Conservation (phyloP, 2,329 filamentous ascomycete genomes). For the Fusarium pininemorale region DNA sequence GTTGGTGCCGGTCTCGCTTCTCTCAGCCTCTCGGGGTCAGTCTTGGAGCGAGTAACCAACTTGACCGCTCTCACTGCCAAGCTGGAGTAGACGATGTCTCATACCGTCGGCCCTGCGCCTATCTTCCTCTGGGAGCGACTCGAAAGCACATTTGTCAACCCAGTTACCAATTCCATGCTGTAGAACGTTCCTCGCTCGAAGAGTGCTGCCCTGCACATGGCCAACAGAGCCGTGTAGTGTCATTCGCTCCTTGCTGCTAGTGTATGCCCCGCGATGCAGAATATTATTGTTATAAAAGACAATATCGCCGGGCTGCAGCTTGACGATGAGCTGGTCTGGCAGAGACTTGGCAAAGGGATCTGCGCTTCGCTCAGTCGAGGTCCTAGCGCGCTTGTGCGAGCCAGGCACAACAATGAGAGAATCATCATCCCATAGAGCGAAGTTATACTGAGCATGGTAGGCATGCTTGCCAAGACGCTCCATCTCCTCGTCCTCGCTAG, state of each 20-base stretch:
- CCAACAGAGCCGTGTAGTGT: conserved; percentile 80
- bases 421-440: conserved; percentile 79
- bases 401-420: conserved; percentile 81
- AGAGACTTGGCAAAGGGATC: conserved; percentile 70
- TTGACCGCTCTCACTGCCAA: conserved; percentile 68
- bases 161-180: conserved; percentile 78
- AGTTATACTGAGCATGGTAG: conserved; percentile 87
- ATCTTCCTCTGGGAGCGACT: conserved; percentile 52
- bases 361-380: conserved; percentile 72
- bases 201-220: conserved; percentile 61
- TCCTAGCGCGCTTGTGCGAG: conserved; percentile 76
- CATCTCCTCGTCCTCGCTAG: conserved; percentile 72
- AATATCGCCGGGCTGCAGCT: conserved; percentile 76
- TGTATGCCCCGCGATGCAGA: conserved; percentile 76
- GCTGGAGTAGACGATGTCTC: conserved; percentile 67
- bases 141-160: conserved; percentile 69
- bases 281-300: conserved; percentile 95
- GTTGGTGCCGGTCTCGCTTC: conserved; percentile 5
- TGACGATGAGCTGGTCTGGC: conserved; percentile 71
- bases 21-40: conserved; percentile 55
- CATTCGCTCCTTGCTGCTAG: conserved; percentile 66
- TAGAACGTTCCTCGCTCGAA: conserved; percentile 75
- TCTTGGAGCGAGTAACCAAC: conserved; percentile 71
- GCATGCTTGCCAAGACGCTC: conserved; percentile 67
- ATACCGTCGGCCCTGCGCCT: conserved; percentile 67